Evolutionary conservation across 768 basidiomycete genomes (phyloP).

Genomic region (Russula dissimulans): DNA sequence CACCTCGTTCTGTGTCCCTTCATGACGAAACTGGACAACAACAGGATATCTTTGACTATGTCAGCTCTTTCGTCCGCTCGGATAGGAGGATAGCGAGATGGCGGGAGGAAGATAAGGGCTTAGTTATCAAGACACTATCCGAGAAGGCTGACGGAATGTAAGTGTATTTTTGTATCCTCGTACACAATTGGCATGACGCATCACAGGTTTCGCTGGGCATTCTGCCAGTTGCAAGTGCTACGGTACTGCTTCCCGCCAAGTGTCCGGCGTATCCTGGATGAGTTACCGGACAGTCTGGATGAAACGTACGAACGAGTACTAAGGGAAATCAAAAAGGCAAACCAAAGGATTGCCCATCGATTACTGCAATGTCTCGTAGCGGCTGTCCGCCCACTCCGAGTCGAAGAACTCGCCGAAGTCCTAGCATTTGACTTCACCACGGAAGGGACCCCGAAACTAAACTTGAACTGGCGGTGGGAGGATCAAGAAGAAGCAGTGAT

Average conservation of each 20-base stretch:
- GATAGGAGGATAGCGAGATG: neutral
- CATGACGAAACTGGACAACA: neutral
- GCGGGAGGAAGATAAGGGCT: neutral
- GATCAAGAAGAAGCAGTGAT: neutral
- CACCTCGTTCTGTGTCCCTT: neutral
- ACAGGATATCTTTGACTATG: neutral
- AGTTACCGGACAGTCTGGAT: neutral
- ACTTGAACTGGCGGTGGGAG: neutral
- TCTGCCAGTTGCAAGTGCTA: neutral
- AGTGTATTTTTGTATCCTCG: neutral
- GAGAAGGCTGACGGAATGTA: slow-evolving; percentile 2
- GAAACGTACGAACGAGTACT: slow-evolving; percentile 4
- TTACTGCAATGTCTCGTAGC: neutral
- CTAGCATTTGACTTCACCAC: neutral
- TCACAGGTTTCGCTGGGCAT: neutral
- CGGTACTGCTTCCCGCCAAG: neutral
- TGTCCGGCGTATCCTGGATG: neutral
- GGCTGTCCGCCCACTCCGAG: neutral
- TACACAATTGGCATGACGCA: too few species aligned
- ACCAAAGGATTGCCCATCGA: neutral
- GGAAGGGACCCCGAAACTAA: neutral
- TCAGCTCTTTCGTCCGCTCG: neutral
- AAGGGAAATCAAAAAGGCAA: neutral
- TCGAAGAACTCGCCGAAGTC: neutral
- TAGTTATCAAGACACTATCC: neutral